Conservation (phyloP, 2,329 filamentous ascomycete genomes). For the Aspergillus hortae region DNA sequence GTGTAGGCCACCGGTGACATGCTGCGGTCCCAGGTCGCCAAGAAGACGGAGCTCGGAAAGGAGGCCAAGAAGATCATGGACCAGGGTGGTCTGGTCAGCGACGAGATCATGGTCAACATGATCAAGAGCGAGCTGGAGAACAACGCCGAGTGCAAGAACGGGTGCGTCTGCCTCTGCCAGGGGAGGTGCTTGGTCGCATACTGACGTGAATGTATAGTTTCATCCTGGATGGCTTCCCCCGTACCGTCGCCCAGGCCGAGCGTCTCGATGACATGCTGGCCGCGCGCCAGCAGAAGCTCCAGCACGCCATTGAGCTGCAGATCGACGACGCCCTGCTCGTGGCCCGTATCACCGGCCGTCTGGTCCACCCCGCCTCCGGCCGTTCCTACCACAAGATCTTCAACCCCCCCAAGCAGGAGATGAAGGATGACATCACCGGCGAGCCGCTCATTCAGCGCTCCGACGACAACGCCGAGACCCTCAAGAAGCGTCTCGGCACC, state of each 20-base stretch:
- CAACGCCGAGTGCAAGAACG: slow-evolving; percentile 94
- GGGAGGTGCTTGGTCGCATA: too few relatives aligned
- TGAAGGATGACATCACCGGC: slow-evolving; percentile 96
- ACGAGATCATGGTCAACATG: slow-evolving; percentile 99
- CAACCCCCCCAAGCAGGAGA: slow-evolving; percentile 90
- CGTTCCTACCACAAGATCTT: slow-evolving; percentile 98
- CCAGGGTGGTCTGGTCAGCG: slow-evolving; percentile 91
- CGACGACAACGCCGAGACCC: slow-evolving; percentile 92
- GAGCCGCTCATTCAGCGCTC: slow-evolving; percentile 94
- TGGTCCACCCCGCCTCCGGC: slow-evolving; percentile 92
- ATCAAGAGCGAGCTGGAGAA: slow-evolving; percentile 94
- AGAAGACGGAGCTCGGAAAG: slow-evolving; percentile 89
- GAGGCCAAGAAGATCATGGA: slow-evolving; percentile 99
- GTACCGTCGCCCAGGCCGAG: slow-evolving; percentile 92
- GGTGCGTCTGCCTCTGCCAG: slow-evolving; percentile 54
- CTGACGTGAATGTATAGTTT: slow-evolving; percentile 57
- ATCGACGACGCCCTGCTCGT: slow-evolving; percentile 94
- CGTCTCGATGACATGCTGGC: slow-evolving; percentile 89
- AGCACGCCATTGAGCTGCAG: slow-evolving; percentile 94
- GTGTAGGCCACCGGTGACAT: slow-evolving; percentile 93
- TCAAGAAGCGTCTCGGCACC: slow-evolving; percentile 89
- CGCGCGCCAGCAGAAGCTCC: slow-evolving; percentile 74
- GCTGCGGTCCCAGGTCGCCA: slow-evolving; percentile 95
- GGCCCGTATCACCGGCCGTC: slow-evolving; percentile 90
- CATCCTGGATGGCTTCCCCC: slow-evolving; percentile 97